These are phyloP conservation scores for Sugiyamaella floridensis DNA, from an alignment of 805 yeast genomes.

Conservation along the genomic window DNA sequence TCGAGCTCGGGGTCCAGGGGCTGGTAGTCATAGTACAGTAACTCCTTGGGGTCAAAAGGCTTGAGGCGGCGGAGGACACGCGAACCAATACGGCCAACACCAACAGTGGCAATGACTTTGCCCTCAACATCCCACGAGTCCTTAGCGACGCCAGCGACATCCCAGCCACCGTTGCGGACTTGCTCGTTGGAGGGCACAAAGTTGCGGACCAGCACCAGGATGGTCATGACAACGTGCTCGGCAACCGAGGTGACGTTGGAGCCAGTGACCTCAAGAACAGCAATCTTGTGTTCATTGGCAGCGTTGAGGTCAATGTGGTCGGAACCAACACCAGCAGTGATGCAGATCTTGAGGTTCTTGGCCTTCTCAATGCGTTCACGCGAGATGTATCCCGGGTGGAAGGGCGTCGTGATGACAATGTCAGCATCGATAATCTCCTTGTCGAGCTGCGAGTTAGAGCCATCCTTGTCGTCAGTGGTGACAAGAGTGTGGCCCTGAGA, in stretches of 20 bases:
- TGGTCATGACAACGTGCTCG: constrained; percentile 72
- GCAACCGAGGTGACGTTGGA: constrained; percentile 77
- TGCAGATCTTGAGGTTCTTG: constrained; percentile 55
- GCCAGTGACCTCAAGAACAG: constrained; percentile 77
- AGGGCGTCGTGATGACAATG: constrained; percentile 72
- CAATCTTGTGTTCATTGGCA: constrained; percentile 54
- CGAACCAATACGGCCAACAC: constrained; percentile 77
- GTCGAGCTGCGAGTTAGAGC: constrained; percentile 51
- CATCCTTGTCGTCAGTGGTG: constrained; percentile 65
- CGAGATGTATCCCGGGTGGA: constrained; percentile 73
- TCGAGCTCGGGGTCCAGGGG: constrained; percentile 54
- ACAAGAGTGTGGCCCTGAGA: constrained; percentile 59
- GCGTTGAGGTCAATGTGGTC: constrained; percentile 72
- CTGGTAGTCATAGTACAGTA: constrained; percentile 71
- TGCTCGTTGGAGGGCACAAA: constrained; percentile 74
- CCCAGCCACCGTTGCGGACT: constrained; percentile 58
- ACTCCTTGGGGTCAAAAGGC: constrained; percentile 68
- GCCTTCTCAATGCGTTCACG: constrained; percentile 62
- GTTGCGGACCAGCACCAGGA: constrained; percentile 63
- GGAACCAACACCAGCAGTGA: constrained; percentile 82
- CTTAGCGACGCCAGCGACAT: constrained; percentile 69
- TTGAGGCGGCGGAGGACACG: constrained; percentile 63
- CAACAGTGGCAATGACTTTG: constrained; percentile 72
- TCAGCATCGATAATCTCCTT: constrained; percentile 65
- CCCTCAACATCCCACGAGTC: constrained; percentile 69